Evolutionary conservation across 345 rosid species (phyloP).

Genomic region (Bruguiera sexangula): DNA sequence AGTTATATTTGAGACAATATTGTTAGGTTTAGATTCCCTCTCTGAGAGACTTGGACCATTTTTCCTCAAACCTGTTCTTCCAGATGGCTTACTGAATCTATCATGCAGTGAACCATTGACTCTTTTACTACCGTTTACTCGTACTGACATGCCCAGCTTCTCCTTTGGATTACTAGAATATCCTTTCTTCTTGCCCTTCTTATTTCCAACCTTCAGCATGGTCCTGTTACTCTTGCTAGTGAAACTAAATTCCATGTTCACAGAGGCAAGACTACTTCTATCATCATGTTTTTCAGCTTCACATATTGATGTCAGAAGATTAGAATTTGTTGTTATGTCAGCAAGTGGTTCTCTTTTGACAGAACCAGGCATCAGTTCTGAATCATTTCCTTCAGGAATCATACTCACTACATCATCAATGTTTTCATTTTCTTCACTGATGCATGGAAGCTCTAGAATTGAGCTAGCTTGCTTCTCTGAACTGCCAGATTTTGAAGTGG

Average conservation of each 20-base stretch:
- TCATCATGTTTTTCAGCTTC: conserved; percentile 39
- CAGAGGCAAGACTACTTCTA: conserved; percentile 70
- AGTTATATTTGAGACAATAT: conserved; percentile 69
- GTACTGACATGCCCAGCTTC: conserved; percentile 31
- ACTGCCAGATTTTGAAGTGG: conserved; percentile 50
- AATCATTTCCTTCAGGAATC: conserved; percentile 31
- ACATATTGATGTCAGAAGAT: conserved; percentile 42
- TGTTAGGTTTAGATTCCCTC: conserved; percentile 54
- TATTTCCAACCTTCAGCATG: conserved; percentile 39
- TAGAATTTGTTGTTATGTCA: conserved; percentile 43
- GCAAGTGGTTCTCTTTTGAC: conserved; percentile 56
- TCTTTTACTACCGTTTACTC: conserved; percentile 36
- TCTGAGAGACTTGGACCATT: conserved; percentile 38
- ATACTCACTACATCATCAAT: conserved; percentile 44
- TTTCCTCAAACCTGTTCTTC: conserved; percentile 41
- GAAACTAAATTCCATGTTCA: conserved; percentile 47
- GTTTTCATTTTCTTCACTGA: conserved; percentile 75
- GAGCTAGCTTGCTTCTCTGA: conserved; percentile 66
- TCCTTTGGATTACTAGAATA: conserved; percentile 40
- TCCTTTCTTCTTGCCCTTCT: conserved; percentile 45
- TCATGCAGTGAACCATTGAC: conserved; percentile 37
- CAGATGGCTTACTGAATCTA: conserved; percentile 59
- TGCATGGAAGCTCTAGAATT: conserved; percentile 79
- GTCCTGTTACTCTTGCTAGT: conserved; percentile 40
- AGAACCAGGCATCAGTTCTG: conserved; percentile 28